These are phyloP conservation scores for Eustoma russellianum DNA, from an alignment of 257 asterid species.

Conservation along the genomic window DNA sequence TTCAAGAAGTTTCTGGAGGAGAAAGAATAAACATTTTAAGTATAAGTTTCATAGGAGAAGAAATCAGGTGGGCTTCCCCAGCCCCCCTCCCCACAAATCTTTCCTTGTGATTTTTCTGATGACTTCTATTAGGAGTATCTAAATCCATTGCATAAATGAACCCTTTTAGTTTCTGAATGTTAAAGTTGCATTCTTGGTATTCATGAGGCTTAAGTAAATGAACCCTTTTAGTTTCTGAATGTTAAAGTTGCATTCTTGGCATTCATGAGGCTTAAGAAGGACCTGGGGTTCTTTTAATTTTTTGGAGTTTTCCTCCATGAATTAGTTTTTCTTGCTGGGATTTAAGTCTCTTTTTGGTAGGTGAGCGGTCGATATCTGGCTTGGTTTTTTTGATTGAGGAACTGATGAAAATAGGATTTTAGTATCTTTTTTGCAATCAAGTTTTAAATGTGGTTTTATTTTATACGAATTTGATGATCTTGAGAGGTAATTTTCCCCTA, in stretches of 20 bases:
- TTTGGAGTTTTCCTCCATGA: slow-evolving; percentile 2
- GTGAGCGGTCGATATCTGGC: not conserved
- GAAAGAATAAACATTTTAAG: not conserved
- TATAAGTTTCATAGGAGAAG: not conserved
- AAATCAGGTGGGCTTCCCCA: slow-evolving; percentile 15
- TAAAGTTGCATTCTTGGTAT: slow-evolving; percentile 5
- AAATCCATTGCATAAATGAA: no score
- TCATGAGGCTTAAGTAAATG: not conserved
- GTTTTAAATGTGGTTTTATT: not conserved
- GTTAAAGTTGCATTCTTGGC: slow-evolving; percentile 5
- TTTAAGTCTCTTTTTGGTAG: no score
- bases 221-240: not conserved
- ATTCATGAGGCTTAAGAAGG: not conserved
- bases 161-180: not conserved
- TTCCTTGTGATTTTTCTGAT: not conserved
- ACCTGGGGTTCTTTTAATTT: not conserved
- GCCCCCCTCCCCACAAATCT: no score
- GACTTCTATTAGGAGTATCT: no score
- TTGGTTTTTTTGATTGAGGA: not conserved
- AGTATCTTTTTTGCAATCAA: not conserved
- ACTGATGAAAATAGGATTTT: not conserved
- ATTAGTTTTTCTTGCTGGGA: no score
- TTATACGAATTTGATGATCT: not conserved
- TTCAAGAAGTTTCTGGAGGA: slow-evolving; percentile 6
- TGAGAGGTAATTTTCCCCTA: not conserved